Conservation (phyloP, 2,329 filamentous ascomycete genomes). For the Simplicillium aogashimaense region DNA sequence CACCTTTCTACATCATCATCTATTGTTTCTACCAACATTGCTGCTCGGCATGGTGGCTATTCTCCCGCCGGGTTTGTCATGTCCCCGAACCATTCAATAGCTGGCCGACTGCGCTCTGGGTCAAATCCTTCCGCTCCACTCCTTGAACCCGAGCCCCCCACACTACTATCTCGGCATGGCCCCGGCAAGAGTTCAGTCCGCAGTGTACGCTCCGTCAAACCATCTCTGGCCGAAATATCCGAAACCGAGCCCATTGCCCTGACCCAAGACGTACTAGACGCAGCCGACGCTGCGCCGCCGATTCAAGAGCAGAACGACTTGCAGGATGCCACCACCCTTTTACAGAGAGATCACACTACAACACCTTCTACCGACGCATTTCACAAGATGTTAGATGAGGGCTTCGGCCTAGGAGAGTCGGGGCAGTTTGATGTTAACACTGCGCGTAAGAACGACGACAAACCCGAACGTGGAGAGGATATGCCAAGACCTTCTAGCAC, state of each 20-base stretch:
- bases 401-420: neutral
- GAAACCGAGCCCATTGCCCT: conserved; percentile 44
- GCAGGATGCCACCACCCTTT: neutral
- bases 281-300: conserved; percentile 35
- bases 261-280: conserved; percentile 41
- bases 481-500: conserved; percentile 29
- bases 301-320: conserved; percentile 24
- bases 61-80: conserved; percentile 59
- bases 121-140: conserved; percentile 34
- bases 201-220: conserved; percentile 38
- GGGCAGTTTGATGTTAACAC: neutral
- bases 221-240: conserved; percentile 45
- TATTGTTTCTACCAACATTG: conserved; percentile 60
- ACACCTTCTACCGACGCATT: conserved; percentile 20
- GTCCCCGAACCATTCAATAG: conserved; percentile 55
- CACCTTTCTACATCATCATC: conserved; percentile 43
- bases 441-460: neutral
- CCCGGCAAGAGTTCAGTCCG: conserved; percentile 44
- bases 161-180: conserved; percentile 38
- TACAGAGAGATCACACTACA: conserved; percentile 7
- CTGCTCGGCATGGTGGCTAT: conserved; percentile 59
- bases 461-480: conserved; percentile 2
- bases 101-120: conserved; percentile 42
- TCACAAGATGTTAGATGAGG: conserved; percentile 16
- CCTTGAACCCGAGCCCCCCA: conserved; percentile 28